Evolutionary conservation across 2,329 filamentous ascomycete species (phyloP), one percentile per base, ranked within the genome.

Genomic region (Trichoderma atroviride): DNA sequence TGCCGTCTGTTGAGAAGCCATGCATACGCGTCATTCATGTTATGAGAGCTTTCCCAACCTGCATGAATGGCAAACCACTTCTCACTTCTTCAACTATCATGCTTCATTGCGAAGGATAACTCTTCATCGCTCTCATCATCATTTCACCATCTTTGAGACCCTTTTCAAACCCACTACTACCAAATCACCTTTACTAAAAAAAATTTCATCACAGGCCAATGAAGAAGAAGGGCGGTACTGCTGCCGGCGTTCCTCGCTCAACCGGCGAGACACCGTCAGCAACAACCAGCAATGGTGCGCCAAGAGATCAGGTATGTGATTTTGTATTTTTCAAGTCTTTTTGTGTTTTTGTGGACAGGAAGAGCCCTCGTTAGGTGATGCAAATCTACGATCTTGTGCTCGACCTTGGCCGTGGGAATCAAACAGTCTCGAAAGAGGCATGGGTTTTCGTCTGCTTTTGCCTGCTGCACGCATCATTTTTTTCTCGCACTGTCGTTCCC

Each of bases 221-320:
- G 56, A 94, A 94, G 83, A 93, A 91, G 82, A 91, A 90, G 79
- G 85, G 85, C 71, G 87, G 89, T 74, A 87, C 88, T 73, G 87
- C 89, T 74, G 90, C 89, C 78, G 91, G 91, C 75, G 85, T 92
- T 77, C 87, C 90, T 76, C 87, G 88, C 75, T 81, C 84, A 74
- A 85, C 85, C 82, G 89, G 88, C 79, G 89, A 90, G 79, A 85
- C 87, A 74, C 87, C 84, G 79, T 87, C 87, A 77, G 88, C 89
- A 73, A 81, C 86, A 37, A 24, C 62, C 75, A 84, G 85, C 77
- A 88, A 86, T 80, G 88, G 88, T 79, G 77, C 78, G 58, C 74
- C 79, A 55, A 81, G 81, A 73, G 84, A 84, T 69, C 84, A 87
- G 83, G 88, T 90, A 84, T 79, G 86, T 76, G 52, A 33, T 40